A percentile compares a stretch with the other conserved stretches of the same genome.
These are phyloP conservation scores for Fusarium secorum DNA, from an alignment of 2,329 filamentous ascomycete species.

Conservation along the genomic window DNA sequence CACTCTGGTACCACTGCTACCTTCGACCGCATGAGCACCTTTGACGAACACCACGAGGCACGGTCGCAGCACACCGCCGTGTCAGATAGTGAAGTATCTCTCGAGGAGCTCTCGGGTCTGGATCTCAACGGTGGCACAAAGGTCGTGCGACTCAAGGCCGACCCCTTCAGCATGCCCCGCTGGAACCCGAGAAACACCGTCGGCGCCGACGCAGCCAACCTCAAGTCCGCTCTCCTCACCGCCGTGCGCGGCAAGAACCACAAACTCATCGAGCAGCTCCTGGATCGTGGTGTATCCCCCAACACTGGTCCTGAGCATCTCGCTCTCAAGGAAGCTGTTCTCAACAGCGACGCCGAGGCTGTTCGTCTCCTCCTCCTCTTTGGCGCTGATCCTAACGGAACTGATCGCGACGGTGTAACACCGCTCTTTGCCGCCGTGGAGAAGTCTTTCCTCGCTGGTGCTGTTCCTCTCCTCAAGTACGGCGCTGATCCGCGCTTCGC, in stretches of 20 bases:
- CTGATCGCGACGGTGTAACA: conserved; percentile 58
- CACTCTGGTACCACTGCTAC: conserved; percentile 38
- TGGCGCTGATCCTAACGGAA: conserved; percentile 63
- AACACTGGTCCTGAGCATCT: conserved; percentile 56
- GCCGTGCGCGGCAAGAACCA: conserved; percentile 66
- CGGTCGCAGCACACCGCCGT: conserved; percentile 38
- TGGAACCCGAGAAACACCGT: conserved; percentile 57
- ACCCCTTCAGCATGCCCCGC: conserved; percentile 60
- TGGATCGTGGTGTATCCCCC: conserved; percentile 64
- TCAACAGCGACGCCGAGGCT: conserved; percentile 60
- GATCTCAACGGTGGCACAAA: conserved; percentile 52
- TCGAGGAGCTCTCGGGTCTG: conserved; percentile 47
- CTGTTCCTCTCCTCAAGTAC: conserved; percentile 69
- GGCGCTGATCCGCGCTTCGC: conserved; percentile 65
- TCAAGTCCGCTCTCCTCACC: conserved; percentile 58
- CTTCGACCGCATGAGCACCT: conserved; percentile 43
- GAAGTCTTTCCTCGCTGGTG: conserved; percentile 62
- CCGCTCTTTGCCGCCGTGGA: conserved; percentile 62
- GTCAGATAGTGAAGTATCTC: conserved; percentile 40
- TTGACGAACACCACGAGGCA: conserved; percentile 43
- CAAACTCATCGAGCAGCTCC: conserved; percentile 63
- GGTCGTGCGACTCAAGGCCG: conserved; percentile 59
- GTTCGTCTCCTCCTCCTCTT: conserved; percentile 65
- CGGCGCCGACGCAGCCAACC: conserved; percentile 53
- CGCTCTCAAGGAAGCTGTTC: conserved; percentile 61